phyloP scores from a whole-genome alignment of 2,329 filamentous ascomycete species.

The Sphaerulina populicola region DNA sequence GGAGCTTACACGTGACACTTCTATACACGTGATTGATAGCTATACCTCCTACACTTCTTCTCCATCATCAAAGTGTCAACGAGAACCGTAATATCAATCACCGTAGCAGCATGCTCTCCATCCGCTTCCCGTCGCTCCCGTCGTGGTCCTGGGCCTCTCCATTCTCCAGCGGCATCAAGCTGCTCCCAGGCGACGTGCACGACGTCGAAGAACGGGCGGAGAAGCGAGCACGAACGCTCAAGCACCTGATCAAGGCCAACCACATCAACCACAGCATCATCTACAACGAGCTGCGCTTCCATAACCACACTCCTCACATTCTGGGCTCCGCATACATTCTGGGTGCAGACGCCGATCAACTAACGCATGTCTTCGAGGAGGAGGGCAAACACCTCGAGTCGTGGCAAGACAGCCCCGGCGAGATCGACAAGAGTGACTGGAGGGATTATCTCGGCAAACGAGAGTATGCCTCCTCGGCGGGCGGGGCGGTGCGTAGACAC shows the following conservation, averaged over 20 bases:
- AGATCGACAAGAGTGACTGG: constrained; percentile 80
- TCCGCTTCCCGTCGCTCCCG: constrained; percentile 26
- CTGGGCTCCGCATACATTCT: constrained; percentile 79
- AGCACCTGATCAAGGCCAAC: constrained; percentile 84
- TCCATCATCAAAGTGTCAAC: too few species aligned
- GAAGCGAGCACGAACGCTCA: constrained; percentile 71
- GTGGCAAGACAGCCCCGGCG: constrained; percentile 76
- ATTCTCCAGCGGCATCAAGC: constrained; percentile 32
- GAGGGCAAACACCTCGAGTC: constrained; percentile 64
- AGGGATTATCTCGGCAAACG: constrained; percentile 69
- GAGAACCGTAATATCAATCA: not conserved
- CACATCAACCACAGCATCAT: constrained; percentile 83
- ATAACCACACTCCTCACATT: constrained; percentile 78
- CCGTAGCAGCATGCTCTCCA: constrained; percentile 1
- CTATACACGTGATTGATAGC: too few species aligned
- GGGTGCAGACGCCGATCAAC: constrained; percentile 62
- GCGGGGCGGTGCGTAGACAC: constrained; percentile 4
- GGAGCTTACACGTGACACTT: too few species aligned
- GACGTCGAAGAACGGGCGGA: constrained; percentile 72
- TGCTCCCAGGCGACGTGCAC: constrained; percentile 65
- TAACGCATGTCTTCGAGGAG: constrained; percentile 73
- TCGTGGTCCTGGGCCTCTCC: constrained; percentile 22
- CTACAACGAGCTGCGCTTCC: constrained; percentile 63
- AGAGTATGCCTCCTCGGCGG: constrained; percentile 39
- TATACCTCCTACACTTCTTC: too few species aligned